These are phyloP conservation scores for Candida schatavii DNA, from an alignment of 805 yeast species.

Conservation along the genomic window DNA sequence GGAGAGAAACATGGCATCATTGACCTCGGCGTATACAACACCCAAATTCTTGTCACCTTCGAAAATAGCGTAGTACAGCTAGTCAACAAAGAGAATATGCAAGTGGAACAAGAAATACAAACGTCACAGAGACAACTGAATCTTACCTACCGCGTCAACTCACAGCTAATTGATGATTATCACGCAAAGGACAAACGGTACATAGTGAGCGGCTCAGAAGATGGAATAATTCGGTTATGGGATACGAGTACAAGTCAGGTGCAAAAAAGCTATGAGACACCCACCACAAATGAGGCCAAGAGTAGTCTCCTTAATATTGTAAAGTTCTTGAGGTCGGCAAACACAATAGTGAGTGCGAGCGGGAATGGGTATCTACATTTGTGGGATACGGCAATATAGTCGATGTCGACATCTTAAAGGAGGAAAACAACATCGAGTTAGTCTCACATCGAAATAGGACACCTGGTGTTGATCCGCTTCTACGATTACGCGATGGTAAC, in stretches of 20 bases:
- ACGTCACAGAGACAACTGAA: background rate
- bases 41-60: conserved; percentile 7
- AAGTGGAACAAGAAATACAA: background rate
- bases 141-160: conserved; percentile 9
- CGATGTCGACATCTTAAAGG: no score
- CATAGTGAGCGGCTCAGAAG: conserved; percentile 17
- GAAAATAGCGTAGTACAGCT: conserved; percentile 11
- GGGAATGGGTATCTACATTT: conserved; percentile 19
- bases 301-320: conserved; percentile 6
- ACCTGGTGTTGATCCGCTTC: no score
- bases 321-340: conserved; percentile 7
- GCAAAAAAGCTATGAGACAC: background rate
- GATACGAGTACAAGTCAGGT: background rate
- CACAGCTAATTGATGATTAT: conserved; percentile 9
- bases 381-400: conserved; percentile 21
- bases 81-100: conserved; percentile 1
- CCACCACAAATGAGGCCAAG: background rate
- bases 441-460: no score
- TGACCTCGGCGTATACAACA: conserved; percentile 2
- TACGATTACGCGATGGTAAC: no score
- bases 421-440: background rate
- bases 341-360: conserved; percentile 17
- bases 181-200: conserved; percentile 1
- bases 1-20: conserved; percentile 1
- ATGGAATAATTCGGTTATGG: conserved; percentile 18